phyloP scores from a whole-genome alignment of 2,329 filamentous ascomycete species.

The Gaeumannomyces tritici region DNA sequence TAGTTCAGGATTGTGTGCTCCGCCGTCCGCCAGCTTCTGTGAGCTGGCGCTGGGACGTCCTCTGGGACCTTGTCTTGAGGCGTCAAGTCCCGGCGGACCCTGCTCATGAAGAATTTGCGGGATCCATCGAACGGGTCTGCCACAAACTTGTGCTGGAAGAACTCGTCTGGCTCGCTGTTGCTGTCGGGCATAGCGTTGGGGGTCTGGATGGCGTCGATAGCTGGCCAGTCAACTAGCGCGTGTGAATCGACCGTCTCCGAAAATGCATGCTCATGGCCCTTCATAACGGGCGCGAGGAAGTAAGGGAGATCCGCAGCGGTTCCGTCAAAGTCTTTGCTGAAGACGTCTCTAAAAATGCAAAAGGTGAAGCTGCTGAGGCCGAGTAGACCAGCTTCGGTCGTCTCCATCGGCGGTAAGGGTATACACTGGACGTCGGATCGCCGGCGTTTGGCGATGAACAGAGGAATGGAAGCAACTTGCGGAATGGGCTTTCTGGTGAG shows the following conservation, averaged over 20 bases:
- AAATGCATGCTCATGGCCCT: background rate
- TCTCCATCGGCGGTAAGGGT: conserved; percentile 32
- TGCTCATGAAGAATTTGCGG: conserved; percentile 47
- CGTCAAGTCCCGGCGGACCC: conserved; percentile 46
- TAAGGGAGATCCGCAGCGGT: conserved; percentile 62
- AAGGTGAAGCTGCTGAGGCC: conserved; percentile 65
- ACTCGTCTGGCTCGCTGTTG: conserved; percentile 31
- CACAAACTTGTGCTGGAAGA: conserved; percentile 44
- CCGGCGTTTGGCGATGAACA: conserved; percentile 60
- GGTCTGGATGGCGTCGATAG: conserved; percentile 13
- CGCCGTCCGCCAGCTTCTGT: conserved; percentile 29
- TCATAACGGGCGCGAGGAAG: conserved; percentile 57
- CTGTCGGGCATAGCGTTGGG: conserved; percentile 26
- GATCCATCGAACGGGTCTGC: conserved; percentile 52
- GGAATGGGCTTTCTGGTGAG: conserved; percentile 61
- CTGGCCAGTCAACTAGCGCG: conserved; percentile 10
- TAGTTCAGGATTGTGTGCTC: conserved; percentile 67
- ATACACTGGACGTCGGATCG: conserved; percentile 47
- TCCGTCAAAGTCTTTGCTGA: conserved; percentile 74
- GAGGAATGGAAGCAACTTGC: conserved; percentile 52
- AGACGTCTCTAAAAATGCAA: conserved; percentile 70
- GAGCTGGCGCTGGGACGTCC: conserved; percentile 35
- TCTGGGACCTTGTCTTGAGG: conserved; percentile 57
- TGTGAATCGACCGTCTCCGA: background rate
- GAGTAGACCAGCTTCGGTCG: conserved; percentile 34